These are phyloP conservation scores for Rutstroemia sydowiana DNA, from an alignment of 2,329 filamentous ascomycete genomes.

Conservation along the genomic window DNA sequence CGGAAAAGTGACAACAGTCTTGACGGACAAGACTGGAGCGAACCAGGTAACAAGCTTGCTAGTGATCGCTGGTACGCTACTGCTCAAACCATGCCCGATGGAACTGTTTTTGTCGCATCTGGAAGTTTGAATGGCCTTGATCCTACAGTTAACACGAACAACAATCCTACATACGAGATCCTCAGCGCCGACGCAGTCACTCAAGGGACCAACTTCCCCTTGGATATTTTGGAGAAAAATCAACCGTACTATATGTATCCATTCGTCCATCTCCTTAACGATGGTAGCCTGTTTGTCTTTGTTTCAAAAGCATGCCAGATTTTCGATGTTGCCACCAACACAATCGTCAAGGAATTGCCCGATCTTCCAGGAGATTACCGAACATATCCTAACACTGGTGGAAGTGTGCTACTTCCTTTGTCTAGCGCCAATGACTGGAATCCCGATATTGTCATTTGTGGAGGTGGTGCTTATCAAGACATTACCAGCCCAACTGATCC, in stretches of 20 bases:
- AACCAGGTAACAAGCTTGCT: constrained; percentile 47
- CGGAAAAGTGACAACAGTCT: constrained; percentile 38
- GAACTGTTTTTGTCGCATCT: constrained; percentile 50
- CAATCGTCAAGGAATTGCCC: constrained; percentile 39
- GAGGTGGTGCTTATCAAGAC: constrained; percentile 53
- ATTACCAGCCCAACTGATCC: constrained; percentile 50
- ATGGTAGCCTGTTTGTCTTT: constrained; percentile 51
- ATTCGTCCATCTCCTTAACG: constrained; percentile 50
- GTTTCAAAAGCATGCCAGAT: constrained; percentile 47
- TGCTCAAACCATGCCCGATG: constrained; percentile 50
- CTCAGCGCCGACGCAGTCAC: constrained; percentile 42
- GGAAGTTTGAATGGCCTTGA: constrained; percentile 52
- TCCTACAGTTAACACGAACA: constrained; percentile 45
- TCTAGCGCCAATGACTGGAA: constrained; percentile 44
- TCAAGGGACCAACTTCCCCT: constrained; percentile 38
- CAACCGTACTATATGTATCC: constrained; percentile 61
- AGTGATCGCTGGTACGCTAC: constrained; percentile 54
- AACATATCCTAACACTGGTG: constrained; percentile 54
- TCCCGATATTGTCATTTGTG: constrained; percentile 49
- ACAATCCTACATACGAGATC: constrained; percentile 57
- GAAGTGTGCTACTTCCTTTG: constrained; percentile 48
- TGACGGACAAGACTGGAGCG: constrained; percentile 44
- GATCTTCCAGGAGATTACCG: constrained; percentile 49
- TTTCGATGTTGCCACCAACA: constrained; percentile 42
- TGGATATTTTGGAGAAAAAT: constrained; percentile 48